Evolutionary conservation across 2,329 filamentous ascomycete genomes (phyloP).

Genomic region (Pezizomycotina sp.): DNA sequence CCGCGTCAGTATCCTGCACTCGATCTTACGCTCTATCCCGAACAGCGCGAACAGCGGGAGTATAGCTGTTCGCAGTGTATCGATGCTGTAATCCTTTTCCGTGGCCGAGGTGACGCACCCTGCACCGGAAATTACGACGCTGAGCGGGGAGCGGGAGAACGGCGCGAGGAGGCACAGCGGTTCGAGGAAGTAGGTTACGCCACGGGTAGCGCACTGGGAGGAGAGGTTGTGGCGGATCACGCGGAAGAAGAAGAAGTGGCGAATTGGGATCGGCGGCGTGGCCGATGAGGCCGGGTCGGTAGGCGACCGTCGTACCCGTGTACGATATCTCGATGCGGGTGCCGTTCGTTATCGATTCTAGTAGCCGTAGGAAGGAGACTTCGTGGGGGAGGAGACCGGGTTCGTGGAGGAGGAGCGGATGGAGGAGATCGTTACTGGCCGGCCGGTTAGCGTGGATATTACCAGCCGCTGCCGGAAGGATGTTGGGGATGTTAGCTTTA

Average conservation of each 20-base stretch:
- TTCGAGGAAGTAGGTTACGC: conserved; percentile 80
- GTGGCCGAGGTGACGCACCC: conserved; percentile 86
- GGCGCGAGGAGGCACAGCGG: conserved; percentile 80
- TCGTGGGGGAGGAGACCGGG: conserved; percentile 85
- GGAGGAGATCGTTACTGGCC: conserved; percentile 77
- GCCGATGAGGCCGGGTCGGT: conserved; percentile 80
- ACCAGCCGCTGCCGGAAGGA: conserved; percentile 70
- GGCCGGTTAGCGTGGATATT: conserved; percentile 78
- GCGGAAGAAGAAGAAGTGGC: conserved; percentile 36
- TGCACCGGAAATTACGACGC: conserved; percentile 73
- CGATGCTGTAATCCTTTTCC: conserved; percentile 74
- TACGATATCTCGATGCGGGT: conserved; percentile 89
- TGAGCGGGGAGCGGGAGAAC: conserved; percentile 81
- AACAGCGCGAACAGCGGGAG: conserved; percentile 81
- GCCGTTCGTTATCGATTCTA: conserved; percentile 91
- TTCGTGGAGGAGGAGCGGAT: conserved; percentile 78
- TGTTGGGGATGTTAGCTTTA: no score
- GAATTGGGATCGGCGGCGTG: conserved; percentile 20
- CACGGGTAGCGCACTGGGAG: conserved; percentile 58
- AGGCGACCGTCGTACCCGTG: conserved; percentile 83
- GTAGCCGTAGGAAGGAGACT: conserved; percentile 83
- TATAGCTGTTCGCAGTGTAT: conserved; percentile 83
- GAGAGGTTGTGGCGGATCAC: conserved; percentile 61
- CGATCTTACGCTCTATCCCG: conserved; percentile 72
- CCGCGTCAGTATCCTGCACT: conserved; percentile 63